Base-by-base conservation (phyloP, 495 filamentous ascomycete species). In the Talaromyces thailandensis region DNA sequence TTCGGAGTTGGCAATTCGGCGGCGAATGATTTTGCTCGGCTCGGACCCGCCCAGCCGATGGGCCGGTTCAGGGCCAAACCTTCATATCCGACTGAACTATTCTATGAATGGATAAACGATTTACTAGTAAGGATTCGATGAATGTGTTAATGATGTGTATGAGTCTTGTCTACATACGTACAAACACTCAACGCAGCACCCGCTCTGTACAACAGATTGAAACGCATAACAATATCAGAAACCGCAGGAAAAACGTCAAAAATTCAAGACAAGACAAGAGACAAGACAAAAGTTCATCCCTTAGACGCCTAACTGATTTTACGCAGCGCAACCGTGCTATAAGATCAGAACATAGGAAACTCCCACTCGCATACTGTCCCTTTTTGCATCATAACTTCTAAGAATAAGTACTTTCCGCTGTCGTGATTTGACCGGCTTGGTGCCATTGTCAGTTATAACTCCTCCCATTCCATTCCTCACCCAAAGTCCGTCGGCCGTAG, bases 221-320 rank as follows among this genome's bases (percentile, higher is more conserved):
- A 21, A 57, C 9, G 28, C 26, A 57, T 18, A 35, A 35, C 28
- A 32, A 32, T 57, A 32, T 56, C 24, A 18, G 16, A 2, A 29
- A 29, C 7, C 24, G 29, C 29, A 57, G 29, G 14, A 55, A 28
- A 24, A 55, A 28, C 11, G 51, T 55, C 26, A 14, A 28, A 28
- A 48, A 55, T 6, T 23, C 18, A 55, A 28, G 11, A 55, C 23
- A 24, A 51, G 56, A 57, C 52, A 60, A 62, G 62, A 57, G 61
- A 50, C 66, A 61, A 64, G 62, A 57, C 61, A 62, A 63, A 62
- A 11, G 50, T 53, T n/a, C 50, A 53, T 53, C 50, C 50, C 50
- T 28, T 28, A 1, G 25, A 53, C 23, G 50, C 50, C 50, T 53
- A 24, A 24, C 50, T 53, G 23, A 53, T 53, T 25, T 23, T 53